A percentile compares a stretch with the other conserved stretches of the same genome.
Evolutionary conservation across 257 asterid genomes (phyloP).

Genomic region (Primulina huaijiensis): DNA sequence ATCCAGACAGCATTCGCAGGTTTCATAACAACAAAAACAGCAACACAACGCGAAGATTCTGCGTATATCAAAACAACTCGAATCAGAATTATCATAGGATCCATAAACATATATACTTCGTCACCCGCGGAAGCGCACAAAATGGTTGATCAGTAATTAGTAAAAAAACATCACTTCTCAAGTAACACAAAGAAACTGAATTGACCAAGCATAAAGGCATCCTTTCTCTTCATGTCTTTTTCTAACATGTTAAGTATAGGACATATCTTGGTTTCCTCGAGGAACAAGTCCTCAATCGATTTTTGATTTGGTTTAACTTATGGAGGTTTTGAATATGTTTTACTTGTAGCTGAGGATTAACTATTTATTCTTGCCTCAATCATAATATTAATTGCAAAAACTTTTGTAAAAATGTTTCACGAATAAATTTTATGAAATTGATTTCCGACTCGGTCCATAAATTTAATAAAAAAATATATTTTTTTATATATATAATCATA

Average conservation of each 20-base stretch:
- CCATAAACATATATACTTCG: background rate
- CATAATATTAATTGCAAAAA: no score
- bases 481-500: no score
- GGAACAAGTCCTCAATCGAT: constrained; percentile 4
- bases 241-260: constrained; percentile 30
- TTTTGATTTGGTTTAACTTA: background rate
- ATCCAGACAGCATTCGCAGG: constrained; percentile 40
- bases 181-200: background rate
- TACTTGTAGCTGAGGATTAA: background rate
- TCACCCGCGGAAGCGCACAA: background rate
- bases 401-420: no score
- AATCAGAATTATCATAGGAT: background rate
- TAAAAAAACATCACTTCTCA: background rate
- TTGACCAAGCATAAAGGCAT: constrained; percentile 34
- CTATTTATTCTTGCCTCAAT: no score
- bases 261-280: constrained; percentile 29
- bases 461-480: no score
- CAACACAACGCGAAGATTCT: constrained; percentile 40
- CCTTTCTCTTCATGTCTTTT: constrained; percentile 36
- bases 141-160: background rate
- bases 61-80: constrained; percentile 21
- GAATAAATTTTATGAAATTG: no score
- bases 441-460: no score
- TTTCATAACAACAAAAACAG: constrained; percentile 44
- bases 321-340: background rate